These are phyloP conservation scores for Neurospora intermedia DNA, from an alignment of 495 filamentous ascomycete species.

Conservation along the genomic window DNA sequence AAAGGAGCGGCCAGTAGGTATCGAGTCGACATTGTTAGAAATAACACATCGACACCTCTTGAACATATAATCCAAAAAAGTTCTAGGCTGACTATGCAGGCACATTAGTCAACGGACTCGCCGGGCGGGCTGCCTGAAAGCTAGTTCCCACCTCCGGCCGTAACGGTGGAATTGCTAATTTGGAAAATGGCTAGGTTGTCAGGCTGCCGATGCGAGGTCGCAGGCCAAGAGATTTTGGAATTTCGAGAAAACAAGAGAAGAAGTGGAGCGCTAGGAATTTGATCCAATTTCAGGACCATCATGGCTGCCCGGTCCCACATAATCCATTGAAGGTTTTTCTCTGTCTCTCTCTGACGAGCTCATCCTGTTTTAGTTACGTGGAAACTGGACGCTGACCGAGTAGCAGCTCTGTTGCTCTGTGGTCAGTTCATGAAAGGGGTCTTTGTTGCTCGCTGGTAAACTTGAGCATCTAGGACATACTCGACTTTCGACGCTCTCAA, in stretches of 20 bases:
- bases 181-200: background rate
- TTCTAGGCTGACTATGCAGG: background rate
- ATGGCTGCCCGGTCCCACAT: background rate
- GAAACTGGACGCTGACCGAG: background rate
- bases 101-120: background rate
- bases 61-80: background rate
- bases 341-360: background rate
- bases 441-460: background rate
- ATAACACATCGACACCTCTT: background rate
- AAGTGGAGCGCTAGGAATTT: background rate
- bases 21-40: background rate
- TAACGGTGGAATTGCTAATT: background rate
- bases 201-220: background rate
- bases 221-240: background rate
- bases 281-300: background rate
- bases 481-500: background rate
- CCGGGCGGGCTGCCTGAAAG: background rate
- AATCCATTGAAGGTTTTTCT: background rate
- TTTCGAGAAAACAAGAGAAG: background rate
- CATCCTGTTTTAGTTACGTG: background rate
- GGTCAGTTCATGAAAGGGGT: background rate
- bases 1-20: background rate
- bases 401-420: background rate
- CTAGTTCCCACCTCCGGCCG: background rate
- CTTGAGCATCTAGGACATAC: background rate